A percentile compares a stretch with the other conserved stretches of the same genome.
phyloP scores from a whole-genome alignment of 2,329 filamentous ascomycete species.

The Scopulariopsis brevicaulis region DNA sequence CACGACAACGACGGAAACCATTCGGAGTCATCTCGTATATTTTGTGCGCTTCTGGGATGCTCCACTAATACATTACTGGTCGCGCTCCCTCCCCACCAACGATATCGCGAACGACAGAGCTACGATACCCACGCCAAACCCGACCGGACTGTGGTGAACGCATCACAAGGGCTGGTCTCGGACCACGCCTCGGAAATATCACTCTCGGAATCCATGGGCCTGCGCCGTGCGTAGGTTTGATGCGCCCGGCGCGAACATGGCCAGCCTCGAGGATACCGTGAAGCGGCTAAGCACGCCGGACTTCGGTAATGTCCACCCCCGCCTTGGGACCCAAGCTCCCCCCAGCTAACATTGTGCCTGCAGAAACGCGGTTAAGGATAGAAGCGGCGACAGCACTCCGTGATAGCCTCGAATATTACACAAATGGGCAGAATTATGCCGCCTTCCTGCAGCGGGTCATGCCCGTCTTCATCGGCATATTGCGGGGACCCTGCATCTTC shows the following conservation, averaged over 20 bases:
- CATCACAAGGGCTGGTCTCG: not conserved
- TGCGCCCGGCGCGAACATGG: constrained; percentile 6
- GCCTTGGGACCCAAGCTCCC: not conserved
- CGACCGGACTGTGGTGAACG: not conserved
- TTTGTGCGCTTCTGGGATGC: not conserved
- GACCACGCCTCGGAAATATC: not conserved
- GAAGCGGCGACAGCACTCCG: constrained; percentile 77
- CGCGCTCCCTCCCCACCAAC: not conserved
- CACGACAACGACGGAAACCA: not conserved
- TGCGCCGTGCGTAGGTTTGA: constrained; percentile 3
- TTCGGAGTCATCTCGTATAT: not conserved
- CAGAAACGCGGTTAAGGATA: constrained; percentile 73
- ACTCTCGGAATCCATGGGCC: not conserved
- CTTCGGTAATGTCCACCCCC: constrained; percentile 30
- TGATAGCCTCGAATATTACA: constrained; percentile 86
- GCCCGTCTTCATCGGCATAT: constrained; percentile 76
- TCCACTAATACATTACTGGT: not conserved
- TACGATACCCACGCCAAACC: not conserved
- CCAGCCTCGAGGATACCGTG: constrained; percentile 51
- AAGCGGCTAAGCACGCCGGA: constrained; percentile 46
- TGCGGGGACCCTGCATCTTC: constrained; percentile 81
- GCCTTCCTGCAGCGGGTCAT: constrained; percentile 79
- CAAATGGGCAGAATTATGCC: constrained; percentile 62
- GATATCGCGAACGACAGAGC: not conserved
- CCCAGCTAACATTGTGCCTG: constrained; percentile 5